Conservation (phyloP, 805 yeast genomes). For the Schwanniomyces pseudopolymorphus region DNA sequence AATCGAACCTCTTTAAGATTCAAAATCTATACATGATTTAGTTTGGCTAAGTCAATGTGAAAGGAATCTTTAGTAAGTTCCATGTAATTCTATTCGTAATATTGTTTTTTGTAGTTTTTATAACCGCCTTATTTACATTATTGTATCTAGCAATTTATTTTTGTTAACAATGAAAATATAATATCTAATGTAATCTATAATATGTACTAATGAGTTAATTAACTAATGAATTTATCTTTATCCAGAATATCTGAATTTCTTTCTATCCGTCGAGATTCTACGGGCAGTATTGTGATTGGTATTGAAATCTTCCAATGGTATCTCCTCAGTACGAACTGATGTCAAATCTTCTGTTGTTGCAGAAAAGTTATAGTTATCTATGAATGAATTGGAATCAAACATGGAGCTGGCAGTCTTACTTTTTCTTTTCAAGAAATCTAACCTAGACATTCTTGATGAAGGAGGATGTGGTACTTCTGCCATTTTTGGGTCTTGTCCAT, state of each 20-base stretch:
- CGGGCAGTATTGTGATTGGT: constrained; percentile 19
- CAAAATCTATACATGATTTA: no score
- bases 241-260: not conserved
- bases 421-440: constrained; percentile 34
- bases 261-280: not conserved
- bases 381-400: constrained; percentile 30
- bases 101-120: no score
- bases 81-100: no score
- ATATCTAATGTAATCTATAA: not conserved
- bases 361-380: constrained; percentile 29
- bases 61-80: no score
- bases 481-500: not conserved
- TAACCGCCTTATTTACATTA: no score
- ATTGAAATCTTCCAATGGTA: constrained; percentile 44
- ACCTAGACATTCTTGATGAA: constrained; percentile 31
- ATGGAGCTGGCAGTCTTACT: constrained; percentile 19
- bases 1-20: no score
- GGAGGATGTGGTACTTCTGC: not conserved
- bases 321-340: constrained; percentile 47
- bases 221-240: not conserved
- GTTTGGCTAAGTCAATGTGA: no score
- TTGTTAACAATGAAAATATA: not conserved
- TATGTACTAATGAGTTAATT: not conserved
- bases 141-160: no score
- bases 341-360: constrained; percentile 31